Percentiles rank a stretch among this genome's conserved stretches.
Evolutionary conservation across 306 rosid genomes (phyloP).

Genomic region (Datisca glomerata): DNA sequence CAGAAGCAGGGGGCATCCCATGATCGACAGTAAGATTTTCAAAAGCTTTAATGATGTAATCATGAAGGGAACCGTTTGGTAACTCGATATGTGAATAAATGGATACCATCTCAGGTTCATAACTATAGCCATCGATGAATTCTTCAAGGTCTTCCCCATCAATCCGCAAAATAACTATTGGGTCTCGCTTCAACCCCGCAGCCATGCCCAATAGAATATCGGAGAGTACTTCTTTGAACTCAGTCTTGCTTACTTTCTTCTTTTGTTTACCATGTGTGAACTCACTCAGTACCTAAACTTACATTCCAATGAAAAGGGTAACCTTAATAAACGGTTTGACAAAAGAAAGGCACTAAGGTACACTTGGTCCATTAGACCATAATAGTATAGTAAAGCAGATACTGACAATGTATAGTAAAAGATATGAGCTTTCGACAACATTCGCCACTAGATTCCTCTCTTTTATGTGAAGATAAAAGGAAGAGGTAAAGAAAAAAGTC

Average conservation of each 20-base stretch:
- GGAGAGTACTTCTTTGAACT: conserved; percentile 85
- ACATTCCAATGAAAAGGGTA: too few species aligned
- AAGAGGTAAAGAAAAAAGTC: conserved; percentile 13
- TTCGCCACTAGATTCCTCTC: conserved; percentile 30
- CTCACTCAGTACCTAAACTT: conserved; percentile 85
- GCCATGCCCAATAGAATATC: conserved; percentile 95
- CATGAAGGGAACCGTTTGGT: conserved; percentile 31
- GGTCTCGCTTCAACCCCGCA: conserved; percentile 90
- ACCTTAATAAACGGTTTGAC: too few species aligned
- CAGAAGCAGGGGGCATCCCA: conserved; percentile 89
- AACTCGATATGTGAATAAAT: conserved; percentile 36
- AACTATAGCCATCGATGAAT: conserved; percentile 48
- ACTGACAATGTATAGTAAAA: conserved; percentile 9
- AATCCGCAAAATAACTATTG: conserved; percentile 80
- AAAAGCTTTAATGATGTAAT: conserved; percentile 50
- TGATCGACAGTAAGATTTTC: conserved; percentile 71
- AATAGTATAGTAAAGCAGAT: neutral
- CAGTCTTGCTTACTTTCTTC: conserved; percentile 76
- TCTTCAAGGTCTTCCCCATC: conserved; percentile 94
- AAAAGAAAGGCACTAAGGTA: too few species aligned
- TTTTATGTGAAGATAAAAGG: conserved; percentile 9
- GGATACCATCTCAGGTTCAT: conserved; percentile 56
- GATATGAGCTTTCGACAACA: conserved; percentile 9
- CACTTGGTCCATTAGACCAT: too few species aligned
- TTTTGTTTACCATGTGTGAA: conserved; percentile 88